Percentiles rank a stretch among this genome's conserved stretches.
phyloP scores from a whole-genome alignment of 768 basidiomycete species.

The Tremella mesenterica region DNA sequence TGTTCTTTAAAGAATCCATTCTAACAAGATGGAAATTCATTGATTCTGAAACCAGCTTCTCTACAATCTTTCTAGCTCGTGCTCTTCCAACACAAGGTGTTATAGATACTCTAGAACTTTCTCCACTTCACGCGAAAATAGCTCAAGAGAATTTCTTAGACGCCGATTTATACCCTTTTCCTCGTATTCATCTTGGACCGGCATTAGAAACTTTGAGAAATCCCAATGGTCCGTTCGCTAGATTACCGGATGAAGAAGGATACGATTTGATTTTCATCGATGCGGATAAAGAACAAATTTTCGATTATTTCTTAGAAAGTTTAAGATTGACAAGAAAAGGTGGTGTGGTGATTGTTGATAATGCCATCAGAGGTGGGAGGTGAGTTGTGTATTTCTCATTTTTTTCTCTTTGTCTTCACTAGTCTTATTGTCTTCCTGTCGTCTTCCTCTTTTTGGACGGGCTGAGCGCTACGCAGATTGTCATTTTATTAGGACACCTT shows the following conservation, averaged over 20 bases:
- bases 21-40: no score
- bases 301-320: constrained; percentile 55
- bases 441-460: no score
- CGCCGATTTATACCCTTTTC: constrained; percentile 53
- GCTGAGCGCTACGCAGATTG: no score
- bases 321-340: constrained; percentile 56
- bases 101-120: constrained; percentile 42
- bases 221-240: constrained; percentile 8
- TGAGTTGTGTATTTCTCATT: no score
- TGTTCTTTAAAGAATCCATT: not conserved
- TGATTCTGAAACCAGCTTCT: constrained; percentile 22
- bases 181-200: constrained; percentile 48
- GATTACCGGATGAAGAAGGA: constrained; percentile 13
- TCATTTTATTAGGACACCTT: no score
- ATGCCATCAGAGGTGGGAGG: constrained; percentile 31
- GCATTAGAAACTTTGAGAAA: constrained; percentile 29
- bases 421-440: no score
- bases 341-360: constrained; percentile 51
- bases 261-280: constrained; percentile 68
- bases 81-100: constrained; percentile 40
- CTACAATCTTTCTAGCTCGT: constrained; percentile 41
- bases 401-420: no score
- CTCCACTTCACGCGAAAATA: constrained; percentile 45
- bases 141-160: constrained; percentile 54
- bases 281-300: constrained; percentile 57